A percentile compares a stretch with the other conserved stretches of the same genome.
phyloP scores from a whole-genome alignment of 1,284 basidiomycete species.

The Leccinum ponderosum region DNA sequence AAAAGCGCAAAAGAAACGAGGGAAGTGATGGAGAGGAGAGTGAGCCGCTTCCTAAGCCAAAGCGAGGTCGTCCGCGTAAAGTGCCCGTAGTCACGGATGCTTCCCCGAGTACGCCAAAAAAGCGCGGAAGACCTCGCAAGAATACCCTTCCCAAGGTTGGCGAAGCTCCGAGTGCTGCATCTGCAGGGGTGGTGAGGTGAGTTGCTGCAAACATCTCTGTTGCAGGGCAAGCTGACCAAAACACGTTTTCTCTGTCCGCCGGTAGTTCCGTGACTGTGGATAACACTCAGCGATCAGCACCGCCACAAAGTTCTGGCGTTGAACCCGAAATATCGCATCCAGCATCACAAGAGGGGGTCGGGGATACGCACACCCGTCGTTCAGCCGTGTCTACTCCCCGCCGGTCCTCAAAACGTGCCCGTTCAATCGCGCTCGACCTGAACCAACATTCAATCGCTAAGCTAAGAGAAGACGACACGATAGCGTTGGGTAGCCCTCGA shows the following conservation, averaged over 20 bases:
- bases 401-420: slow-evolving; percentile 6
- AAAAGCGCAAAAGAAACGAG: slow-evolving; percentile 31
- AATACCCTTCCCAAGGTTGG: slow-evolving; percentile 10
- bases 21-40: slow-evolving; percentile 22
- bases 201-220: background rate
- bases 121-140: slow-evolving; percentile 40
- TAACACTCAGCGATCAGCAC: background rate
- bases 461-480: background rate
- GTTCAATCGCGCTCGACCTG: background rate
- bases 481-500: background rate
- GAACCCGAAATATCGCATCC: background rate
- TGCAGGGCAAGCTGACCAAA: background rate
- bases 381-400: background rate
- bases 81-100: slow-evolving; percentile 9
- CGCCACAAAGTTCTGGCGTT: background rate
- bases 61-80: slow-evolving; percentile 40
- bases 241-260: background rate
- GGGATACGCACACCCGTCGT: background rate
- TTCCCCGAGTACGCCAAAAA: slow-evolving; percentile 17
- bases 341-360: background rate
- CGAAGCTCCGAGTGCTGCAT: background rate
- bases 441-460: background rate
- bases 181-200: background rate
- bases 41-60: slow-evolving; percentile 37
- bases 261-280: background rate